A percentile compares a stretch with the other conserved stretches of the same genome.
These are phyloP conservation scores for Tolypocladium cylindrosporum DNA, from an alignment of 2,329 filamentous ascomycete genomes.

Conservation along the genomic window DNA sequence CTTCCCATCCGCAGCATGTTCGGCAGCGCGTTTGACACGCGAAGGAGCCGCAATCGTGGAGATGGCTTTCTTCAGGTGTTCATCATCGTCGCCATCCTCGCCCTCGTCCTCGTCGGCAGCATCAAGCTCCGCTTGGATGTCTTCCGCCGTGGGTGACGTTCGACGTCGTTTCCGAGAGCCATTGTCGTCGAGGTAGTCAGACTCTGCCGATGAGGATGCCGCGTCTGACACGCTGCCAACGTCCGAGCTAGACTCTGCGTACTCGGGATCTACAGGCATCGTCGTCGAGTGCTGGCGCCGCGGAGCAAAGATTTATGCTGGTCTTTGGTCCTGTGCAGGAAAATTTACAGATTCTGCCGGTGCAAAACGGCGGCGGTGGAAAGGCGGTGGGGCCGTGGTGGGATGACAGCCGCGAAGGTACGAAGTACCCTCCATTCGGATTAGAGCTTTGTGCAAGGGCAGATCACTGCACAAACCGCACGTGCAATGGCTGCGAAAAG, in stretches of 20 bases:
- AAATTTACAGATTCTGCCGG: background rate
- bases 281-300: background rate
- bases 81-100: slow-evolving; percentile 20
- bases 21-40: slow-evolving; percentile 34
- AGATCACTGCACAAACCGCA: background rate
- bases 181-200: slow-evolving; percentile 38
- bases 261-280: background rate
- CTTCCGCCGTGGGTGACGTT: slow-evolving; percentile 20
- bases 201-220: slow-evolving; percentile 24
- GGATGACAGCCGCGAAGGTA: background rate
- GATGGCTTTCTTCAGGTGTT: slow-evolving; percentile 21
- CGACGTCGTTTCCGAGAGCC: slow-evolving; percentile 36
- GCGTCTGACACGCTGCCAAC: background rate
- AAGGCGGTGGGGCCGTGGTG: background rate
- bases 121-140: slow-evolving; percentile 10
- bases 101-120: slow-evolving; percentile 15
- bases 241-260: background rate
- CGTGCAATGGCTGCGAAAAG: background rate
- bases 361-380: background rate
- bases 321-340: background rate
- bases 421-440: background rate
- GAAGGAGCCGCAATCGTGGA: slow-evolving; percentile 42
- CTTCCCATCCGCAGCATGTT: slow-evolving; percentile 8
- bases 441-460: background rate
- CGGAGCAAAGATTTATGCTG: background rate